Conservation (phyloP, 352 stramenopile genomes). For the Globisporangium lucens region DNA sequence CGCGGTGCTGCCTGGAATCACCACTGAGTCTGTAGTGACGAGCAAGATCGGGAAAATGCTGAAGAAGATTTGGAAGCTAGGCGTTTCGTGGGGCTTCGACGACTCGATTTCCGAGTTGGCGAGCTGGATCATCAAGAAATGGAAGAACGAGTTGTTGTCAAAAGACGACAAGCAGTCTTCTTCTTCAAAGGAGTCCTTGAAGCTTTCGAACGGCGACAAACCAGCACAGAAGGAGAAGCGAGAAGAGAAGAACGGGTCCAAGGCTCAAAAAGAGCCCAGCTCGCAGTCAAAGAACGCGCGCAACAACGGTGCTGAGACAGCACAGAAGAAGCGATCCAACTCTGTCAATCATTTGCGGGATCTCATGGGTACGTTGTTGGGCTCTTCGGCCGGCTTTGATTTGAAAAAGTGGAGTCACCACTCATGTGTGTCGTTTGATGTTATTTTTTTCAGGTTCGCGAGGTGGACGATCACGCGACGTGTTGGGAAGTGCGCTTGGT, state of each 20-base stretch:
- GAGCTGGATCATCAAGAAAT: constrained; percentile 52
- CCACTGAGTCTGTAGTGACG: constrained; percentile 29
- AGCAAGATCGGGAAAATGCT: constrained; percentile 63
- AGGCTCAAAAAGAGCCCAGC: constrained; percentile 9
- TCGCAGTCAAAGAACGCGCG: constrained; percentile 23
- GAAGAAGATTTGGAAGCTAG: constrained; percentile 33
- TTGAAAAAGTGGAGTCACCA: not conserved
- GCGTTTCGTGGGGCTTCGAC: constrained; percentile 20
- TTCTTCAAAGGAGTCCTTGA: not conserved
- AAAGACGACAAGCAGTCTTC: constrained; percentile 15
- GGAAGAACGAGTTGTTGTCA: constrained; percentile 35
- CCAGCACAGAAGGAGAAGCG: constrained; percentile 7
- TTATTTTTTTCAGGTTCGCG: constrained; percentile 21
- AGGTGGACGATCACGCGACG: constrained; percentile 27
- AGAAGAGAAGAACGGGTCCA: constrained; percentile 13
- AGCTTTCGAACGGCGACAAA: constrained; percentile 11
- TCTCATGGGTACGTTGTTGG: constrained; percentile 43
- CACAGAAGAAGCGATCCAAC: constrained; percentile 36
- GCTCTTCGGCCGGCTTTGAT: constrained; percentile 3
- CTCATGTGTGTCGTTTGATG: constrained; percentile 10
- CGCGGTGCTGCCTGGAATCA: constrained; percentile 55
- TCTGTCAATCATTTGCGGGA: constrained; percentile 54
- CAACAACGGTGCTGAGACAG: not conserved
- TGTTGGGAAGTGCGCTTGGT: constrained; percentile 33
- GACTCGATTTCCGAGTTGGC: constrained; percentile 40